These are phyloP conservation scores for Cercophora newfieldiana DNA, from an alignment of 495 filamentous ascomycete genomes.

Conservation along the genomic window DNA sequence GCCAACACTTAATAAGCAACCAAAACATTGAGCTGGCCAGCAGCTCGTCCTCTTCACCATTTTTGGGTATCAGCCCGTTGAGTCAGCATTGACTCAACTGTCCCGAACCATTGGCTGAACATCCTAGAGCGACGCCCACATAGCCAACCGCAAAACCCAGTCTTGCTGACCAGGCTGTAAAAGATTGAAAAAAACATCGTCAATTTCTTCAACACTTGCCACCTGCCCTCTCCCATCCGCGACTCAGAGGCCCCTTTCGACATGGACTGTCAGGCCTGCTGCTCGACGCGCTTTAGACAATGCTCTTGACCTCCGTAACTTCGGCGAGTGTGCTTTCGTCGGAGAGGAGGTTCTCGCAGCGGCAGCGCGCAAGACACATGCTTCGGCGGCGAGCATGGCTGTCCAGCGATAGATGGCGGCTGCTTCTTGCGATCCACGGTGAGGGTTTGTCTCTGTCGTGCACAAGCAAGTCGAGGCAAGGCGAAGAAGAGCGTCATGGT, in stretches of 20 bases:
- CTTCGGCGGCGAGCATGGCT: slow-evolving; percentile 15
- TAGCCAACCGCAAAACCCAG: too few species aligned
- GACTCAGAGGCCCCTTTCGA: neutral
- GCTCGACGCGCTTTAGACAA: neutral
- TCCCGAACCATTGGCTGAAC: too few species aligned
- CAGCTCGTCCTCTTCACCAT: neutral
- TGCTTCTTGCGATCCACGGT: slow-evolving; percentile 16
- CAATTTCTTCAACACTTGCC: too few species aligned
- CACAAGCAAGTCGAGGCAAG: slow-evolving; percentile 17
- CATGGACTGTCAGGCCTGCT: neutral
- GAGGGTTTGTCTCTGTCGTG: slow-evolving; percentile 5
- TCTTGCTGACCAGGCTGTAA: too few species aligned
- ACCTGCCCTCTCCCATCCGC: too few species aligned
- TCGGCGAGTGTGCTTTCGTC: neutral
- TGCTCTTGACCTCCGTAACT: neutral
- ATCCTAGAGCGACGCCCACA: too few species aligned
- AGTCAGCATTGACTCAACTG: neutral
- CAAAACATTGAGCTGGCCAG: neutral
- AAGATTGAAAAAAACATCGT: too few species aligned
- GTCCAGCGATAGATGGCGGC: slow-evolving; percentile 21
- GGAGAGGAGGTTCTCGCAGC: too few species aligned
- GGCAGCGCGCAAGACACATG: neutral
- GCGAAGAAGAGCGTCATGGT: slow-evolving; percentile 18
- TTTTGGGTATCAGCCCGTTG: neutral
- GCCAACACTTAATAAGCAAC: neutral